Evolutionary conservation across 495 filamentous ascomycete genomes (phyloP), one percentile per base, ranked within the genome.

Genomic region (Neurospora sp.): DNA sequence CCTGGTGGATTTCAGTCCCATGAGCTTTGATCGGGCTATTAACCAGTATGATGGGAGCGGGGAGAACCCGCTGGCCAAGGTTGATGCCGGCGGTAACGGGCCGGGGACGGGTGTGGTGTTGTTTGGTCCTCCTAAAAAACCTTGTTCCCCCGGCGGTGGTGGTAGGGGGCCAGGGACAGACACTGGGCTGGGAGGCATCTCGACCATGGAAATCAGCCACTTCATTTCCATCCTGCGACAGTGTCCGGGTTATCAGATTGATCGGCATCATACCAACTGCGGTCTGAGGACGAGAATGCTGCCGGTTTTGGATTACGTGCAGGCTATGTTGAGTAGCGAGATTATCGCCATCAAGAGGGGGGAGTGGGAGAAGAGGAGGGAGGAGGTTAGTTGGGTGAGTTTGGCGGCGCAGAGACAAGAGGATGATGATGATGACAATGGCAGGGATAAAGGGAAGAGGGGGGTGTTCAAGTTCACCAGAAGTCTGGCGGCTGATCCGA

Each of bases 201-300:
- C 81, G 18, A 76, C 79, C 7, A 73, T 79, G 18, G 81, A 83
- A 41, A 74, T 85, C n/a, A 77, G 77, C 65, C 61, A 74, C 40
- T 22, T 85, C 4, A 70, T 86, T 41, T 71, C 80, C 3, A 74
- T 79, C 0, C 75, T 86, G 39, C 75, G 77, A 59, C 82, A 86
- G 75, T 90, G 87, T 71, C 90, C 94, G 0, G 84, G 86, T 69
- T 97, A 97, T 78, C 92, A 95, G 77, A 89, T 96, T 71, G 92
- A 97, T 78, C 82, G 83, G 12, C 85, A 92, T 77, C 94, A 97
- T 77, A 84, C 84, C 0, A 91, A 93, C 75, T 97, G 94, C 79
- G 94, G 93, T 1, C 83, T 94, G 14, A 83, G 92, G 9, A 89
- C 87, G 14, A 85, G 89, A 39, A 75, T 96, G 6, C 72, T 92